Evolutionary conservation across 176 grass and related monocot species (phyloP), one percentile per base, ranked within the genome.

Genomic region (Carex pumila): DNA sequence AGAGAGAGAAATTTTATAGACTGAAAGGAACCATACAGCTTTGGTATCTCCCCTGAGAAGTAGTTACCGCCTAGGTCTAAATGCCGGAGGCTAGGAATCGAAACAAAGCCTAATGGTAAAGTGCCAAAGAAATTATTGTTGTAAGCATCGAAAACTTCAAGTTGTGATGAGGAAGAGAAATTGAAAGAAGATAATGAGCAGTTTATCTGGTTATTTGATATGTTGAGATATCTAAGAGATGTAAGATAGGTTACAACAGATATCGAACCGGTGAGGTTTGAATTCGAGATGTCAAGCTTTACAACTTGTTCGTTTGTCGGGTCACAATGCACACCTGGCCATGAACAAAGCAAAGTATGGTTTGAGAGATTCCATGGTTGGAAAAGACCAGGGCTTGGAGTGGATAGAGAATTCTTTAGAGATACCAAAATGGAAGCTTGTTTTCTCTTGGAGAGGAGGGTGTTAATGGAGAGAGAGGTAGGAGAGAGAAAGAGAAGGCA

Each of bases 131-230:
- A 85, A 54, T 95, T 88, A 58, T 95, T 95, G 87, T 95, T 88
- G 87, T 95, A 95, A 63, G 92, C 80, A 82, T 95, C 89, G 12
- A 95, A 79, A 68, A 88, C 87, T 83, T 83, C 18, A 18, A 96
- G 89, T 5, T 45, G 34, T 12, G 0, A 1, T 80, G 91, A 82
- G 6, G 75, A 55, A 62, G 85, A 88, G 47, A 93, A 82, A 83
- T 91, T 81, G 57, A 90, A 65, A 0, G 9, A 47, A 1, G 52
- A 39, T 2, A 92, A n/a, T 50, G 89, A 88, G 49, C 85, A 89
- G 57, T 96, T 96, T 81, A 96, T 87, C 87, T 96, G 85, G 85
- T 96, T 96, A 74, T 96, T 91, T 54, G 93, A 95, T 53, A 95
- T 78, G 83, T 95, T 95, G 74, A 95, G 89, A 54, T 93, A 59